A percentile compares a stretch with the other conserved stretches of the same genome.
Conservation (phyloP, 2,329 filamentous ascomycete species). For the Colletotrichum paranaense region DNA sequence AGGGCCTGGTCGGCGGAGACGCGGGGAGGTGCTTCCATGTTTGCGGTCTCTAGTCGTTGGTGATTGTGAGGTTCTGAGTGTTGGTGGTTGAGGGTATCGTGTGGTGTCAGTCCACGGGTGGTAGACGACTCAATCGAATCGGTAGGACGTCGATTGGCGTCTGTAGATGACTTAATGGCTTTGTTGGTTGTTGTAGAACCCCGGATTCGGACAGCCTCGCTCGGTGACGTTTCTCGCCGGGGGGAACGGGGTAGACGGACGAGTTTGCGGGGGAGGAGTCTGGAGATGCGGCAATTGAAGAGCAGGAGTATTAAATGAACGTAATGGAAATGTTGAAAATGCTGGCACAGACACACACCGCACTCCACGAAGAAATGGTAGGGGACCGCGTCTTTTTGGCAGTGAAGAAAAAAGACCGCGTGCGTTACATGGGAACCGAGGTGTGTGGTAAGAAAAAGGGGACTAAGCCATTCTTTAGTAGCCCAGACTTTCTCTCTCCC, state of each 20-base stretch:
- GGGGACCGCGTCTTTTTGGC: slow-evolving; percentile 12
- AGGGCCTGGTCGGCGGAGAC: slow-evolving; percentile 44
- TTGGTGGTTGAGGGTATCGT: not conserved
- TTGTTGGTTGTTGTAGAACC: not conserved
- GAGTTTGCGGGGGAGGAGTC: not conserved
- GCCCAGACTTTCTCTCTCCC: not conserved
- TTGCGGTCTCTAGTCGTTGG: not conserved
- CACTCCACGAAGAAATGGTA: not conserved
- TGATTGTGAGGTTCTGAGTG: not conserved
- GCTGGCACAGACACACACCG: not conserved
- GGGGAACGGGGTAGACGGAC: not conserved
- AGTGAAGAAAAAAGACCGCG: not conserved
- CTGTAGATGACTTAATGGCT: not conserved
- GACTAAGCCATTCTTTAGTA: slow-evolving; percentile 29
- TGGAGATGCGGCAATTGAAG: not conserved
- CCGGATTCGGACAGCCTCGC: not conserved
- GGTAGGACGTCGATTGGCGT: not conserved
- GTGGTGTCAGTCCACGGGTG: not conserved
- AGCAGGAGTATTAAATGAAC: not conserved
- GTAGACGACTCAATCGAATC: not conserved
- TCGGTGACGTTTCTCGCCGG: not conserved
- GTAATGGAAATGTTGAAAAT: not conserved
- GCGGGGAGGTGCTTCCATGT: slow-evolving; percentile 22
- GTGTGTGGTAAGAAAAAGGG: not conserved
- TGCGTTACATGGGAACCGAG: not conserved